Evolutionary conservation across 2,329 filamentous ascomycete species (phyloP), one percentile per base, ranked within the genome.

Genomic region (Aspergillus novofumigatus): DNA sequence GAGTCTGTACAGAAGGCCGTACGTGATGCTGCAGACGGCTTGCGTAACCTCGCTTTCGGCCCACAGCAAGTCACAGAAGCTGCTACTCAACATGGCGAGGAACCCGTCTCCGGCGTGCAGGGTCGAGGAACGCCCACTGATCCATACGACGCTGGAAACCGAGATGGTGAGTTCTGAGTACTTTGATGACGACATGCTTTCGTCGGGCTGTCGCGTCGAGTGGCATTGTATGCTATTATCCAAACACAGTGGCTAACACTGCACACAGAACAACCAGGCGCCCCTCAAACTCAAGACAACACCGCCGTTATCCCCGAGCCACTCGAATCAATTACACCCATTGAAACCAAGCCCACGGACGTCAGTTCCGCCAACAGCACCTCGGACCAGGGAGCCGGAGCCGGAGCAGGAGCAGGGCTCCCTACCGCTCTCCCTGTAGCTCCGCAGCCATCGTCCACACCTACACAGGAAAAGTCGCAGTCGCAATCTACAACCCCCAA

Each of bases 81-180:
- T 23, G 10, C 52, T 32, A 53, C 62, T 65, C 61, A 75, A 54
- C 72, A 72, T 42, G 78, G 78, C 49, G 73, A 76, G 64, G 91
- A 95, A 75, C 91, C 91, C 20, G 72, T 92, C 48, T 88, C 89
- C 21, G 91, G 91, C 23, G 77, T 84, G 52, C 77, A 81, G 56
- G 91, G 91, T 42, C 78, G 87, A 69, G 88, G 89, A 4, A 81
- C 81, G 25, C 80, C 80, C 47, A 84, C 83, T 11, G 87, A 93
- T 71, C 91, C 91, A 0, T 95, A 86, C 66, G 91, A 94, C 69
- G 85, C 85, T 57, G 91, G 91, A 51, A 94, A 94, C 71, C 75
- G 83, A n/a, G 81, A 84, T 78, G 82, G 79, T 85, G 72, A 64
- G 76, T 62, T 48, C 44, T 38, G 45, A 29, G 14, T 11, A 20